phyloP scores from a whole-genome alignment of 306 rosid species.

The Dryas alaskensis region DNA sequence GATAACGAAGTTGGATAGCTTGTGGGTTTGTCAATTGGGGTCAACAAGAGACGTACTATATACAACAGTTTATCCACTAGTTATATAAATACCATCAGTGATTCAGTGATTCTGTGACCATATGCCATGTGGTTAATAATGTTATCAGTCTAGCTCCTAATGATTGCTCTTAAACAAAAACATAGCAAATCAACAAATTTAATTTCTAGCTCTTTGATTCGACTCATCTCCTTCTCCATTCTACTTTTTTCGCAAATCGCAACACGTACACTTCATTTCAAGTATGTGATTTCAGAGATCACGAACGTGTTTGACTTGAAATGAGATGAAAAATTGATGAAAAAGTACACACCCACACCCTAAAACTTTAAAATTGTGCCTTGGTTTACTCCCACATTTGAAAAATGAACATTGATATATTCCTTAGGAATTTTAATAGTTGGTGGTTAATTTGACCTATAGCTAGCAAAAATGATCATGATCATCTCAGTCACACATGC shows the following conservation, averaged over 20 bases:
- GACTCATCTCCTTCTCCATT: too few relatives aligned
- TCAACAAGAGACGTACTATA: slow-evolving; percentile 10
- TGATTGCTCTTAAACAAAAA: too few relatives aligned
- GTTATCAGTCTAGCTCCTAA: neutral
- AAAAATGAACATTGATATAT: too few relatives aligned
- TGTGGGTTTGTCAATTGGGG: slow-evolving; percentile 36
- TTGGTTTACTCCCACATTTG: neutral
- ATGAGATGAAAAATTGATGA: too few relatives aligned
- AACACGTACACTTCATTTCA: too few relatives aligned
- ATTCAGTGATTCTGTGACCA: slow-evolving; percentile 32
- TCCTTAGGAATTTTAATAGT: neutral
- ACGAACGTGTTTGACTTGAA: too few relatives aligned
- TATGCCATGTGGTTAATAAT: neutral
- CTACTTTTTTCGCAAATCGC: too few relatives aligned
- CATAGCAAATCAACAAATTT: too few relatives aligned
- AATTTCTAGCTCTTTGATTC: too few relatives aligned
- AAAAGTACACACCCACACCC: too few relatives aligned
- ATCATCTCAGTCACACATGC: neutral
- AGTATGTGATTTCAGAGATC: too few relatives aligned
- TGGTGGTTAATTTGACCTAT: neutral
- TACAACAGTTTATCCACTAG: slow-evolving; percentile 43
- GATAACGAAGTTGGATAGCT: slow-evolving; percentile 27
- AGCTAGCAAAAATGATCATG: neutral
- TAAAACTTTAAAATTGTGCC: too few relatives aligned
- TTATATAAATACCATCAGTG: neutral